A percentile compares a stretch with the other conserved stretches of the same genome.
phyloP scores from a whole-genome alignment of 352 stramenopile genomes.

The Phytophthora agathidicida region DNA sequence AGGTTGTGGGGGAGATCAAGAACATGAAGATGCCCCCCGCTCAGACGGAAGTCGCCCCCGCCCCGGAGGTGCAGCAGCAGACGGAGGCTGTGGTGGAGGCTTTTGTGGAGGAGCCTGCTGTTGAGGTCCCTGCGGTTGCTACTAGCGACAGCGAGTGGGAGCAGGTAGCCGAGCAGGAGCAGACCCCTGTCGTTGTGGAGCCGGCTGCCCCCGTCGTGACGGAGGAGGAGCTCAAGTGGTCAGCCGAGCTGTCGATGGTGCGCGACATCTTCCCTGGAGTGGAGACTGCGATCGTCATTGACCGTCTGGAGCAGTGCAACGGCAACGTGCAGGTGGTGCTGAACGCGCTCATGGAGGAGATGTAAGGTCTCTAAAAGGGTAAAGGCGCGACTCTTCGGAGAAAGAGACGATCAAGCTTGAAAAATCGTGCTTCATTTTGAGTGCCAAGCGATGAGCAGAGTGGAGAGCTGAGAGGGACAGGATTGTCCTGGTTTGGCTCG shows the following conservation, averaged over 20 bases:
- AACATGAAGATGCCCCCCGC: conserved; percentile 41
- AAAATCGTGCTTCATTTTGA: conserved; percentile 17
- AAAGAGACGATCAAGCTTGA: conserved; percentile 17
- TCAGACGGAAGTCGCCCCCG: conserved; percentile 37
- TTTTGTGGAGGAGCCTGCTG: conserved; percentile 32
- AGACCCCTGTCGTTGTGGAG: conserved; percentile 29
- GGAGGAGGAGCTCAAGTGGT: conserved; percentile 84
- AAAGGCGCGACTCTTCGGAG: conserved; percentile 13
- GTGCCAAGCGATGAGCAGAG: conserved; percentile 19
- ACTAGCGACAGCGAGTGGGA: conserved; percentile 77
- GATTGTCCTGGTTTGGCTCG: conserved; percentile 8
- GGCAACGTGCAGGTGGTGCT: conserved; percentile 85
- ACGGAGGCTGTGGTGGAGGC: conserved; percentile 31
- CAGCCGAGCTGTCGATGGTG: conserved; percentile 67
- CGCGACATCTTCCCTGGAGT: conserved; percentile 77
- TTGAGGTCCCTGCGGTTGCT: conserved; percentile 12
- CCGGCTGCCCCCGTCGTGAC: conserved; percentile 41
- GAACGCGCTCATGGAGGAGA: conserved; percentile 83
- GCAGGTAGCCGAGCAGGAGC: conserved; percentile 52
- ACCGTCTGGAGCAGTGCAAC: conserved; percentile 79
- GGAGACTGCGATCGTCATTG: conserved; percentile 50
- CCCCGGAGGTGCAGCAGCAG: conserved; percentile 35
- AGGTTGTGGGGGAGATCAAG: conserved; percentile 78
- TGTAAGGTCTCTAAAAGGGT: conserved; percentile 43
- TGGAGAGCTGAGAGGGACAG: neutral